A percentile compares a stretch with the other conserved stretches of the same genome.
Evolutionary conservation across 1,139 yeast genomes (phyloP).

Genomic region (Kodamaea suecica): DNA sequence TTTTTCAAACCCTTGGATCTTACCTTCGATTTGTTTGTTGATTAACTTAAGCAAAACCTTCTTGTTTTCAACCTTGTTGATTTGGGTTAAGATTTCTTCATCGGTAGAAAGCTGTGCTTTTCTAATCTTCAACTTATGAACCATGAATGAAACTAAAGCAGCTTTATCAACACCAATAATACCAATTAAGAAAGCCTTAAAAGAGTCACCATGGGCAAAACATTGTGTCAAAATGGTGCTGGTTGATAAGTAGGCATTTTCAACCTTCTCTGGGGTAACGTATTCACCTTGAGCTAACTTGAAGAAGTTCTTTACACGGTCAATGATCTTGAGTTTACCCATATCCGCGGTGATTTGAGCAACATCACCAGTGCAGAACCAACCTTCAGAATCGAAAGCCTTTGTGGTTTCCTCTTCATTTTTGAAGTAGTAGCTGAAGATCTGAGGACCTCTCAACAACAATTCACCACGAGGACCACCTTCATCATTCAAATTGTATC

Average conservation of each 20-base stretch:
- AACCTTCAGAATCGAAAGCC: constrained; percentile 22
- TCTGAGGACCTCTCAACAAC: constrained; percentile 26
- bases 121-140: constrained; percentile 15
- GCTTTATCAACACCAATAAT: constrained; percentile 21
- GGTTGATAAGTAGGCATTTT: constrained; percentile 20
- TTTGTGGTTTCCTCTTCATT: constrained; percentile 24
- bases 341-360: constrained; percentile 17
- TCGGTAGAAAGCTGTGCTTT: constrained; percentile 15
- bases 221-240: constrained; percentile 20
- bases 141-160: constrained; percentile 18
- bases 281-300: constrained; percentile 30
- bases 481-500: constrained; percentile 45
- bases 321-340: constrained; percentile 22
- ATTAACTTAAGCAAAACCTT: constrained; percentile 11
- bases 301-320: constrained; percentile 29
- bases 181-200: constrained; percentile 21
- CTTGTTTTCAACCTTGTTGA: constrained; percentile 15
- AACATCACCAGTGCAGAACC: constrained; percentile 29
- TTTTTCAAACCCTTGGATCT: constrained; percentile 23
- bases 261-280: constrained; percentile 26
- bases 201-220: constrained; percentile 23
- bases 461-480: constrained; percentile 28
- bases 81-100: constrained; percentile 14
- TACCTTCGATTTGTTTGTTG: constrained; percentile 11
- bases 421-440: constrained; percentile 24